Conservation (phyloP, 2,329 filamentous ascomycete species). For the Harringtonia lauricola region DNA sequence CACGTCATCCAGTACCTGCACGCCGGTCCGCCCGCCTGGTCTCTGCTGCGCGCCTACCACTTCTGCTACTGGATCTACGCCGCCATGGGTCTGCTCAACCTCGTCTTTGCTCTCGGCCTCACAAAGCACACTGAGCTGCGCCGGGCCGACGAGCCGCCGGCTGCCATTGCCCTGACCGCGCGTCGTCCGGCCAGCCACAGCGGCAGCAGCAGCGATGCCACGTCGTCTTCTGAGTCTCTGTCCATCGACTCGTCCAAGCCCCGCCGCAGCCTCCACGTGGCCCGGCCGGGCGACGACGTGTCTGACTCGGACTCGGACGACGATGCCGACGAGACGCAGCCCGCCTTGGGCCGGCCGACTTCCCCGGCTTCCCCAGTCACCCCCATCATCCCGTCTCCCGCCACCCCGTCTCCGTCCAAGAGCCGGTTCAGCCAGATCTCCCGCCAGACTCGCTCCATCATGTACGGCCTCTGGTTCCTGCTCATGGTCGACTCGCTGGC, state of each 20-base stretch:
- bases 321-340: background rate
- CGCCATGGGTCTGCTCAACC: conserved; percentile 41
- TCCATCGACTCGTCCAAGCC: background rate
- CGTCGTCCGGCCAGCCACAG: conserved; percentile 4
- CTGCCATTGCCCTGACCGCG: background rate
- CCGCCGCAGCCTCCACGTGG: background rate
- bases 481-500: conserved; percentile 53
- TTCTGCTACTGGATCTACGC: conserved; percentile 47
- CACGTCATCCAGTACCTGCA: conserved; percentile 36
- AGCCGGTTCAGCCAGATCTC: conserved; percentile 44
- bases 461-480: conserved; percentile 55
- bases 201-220: conserved; percentile 1
- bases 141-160: conserved; percentile 14
- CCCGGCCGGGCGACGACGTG: background rate
- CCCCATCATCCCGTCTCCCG: background rate
- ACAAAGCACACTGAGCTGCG: conserved; percentile 39
- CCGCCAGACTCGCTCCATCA: conserved; percentile 40
- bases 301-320: background rate
- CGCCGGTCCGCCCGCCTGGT: conserved; percentile 31
- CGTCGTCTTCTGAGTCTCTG: background rate
- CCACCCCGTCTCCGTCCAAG: conserved; percentile 9
- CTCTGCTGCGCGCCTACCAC: conserved; percentile 41
- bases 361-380: background rate
- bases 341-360: too few relatives aligned
- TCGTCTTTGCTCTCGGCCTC: conserved; percentile 32